Evolutionary conservation across 169 alveolate genomes (phyloP).

Genomic region (Babesia ovata): DNA sequence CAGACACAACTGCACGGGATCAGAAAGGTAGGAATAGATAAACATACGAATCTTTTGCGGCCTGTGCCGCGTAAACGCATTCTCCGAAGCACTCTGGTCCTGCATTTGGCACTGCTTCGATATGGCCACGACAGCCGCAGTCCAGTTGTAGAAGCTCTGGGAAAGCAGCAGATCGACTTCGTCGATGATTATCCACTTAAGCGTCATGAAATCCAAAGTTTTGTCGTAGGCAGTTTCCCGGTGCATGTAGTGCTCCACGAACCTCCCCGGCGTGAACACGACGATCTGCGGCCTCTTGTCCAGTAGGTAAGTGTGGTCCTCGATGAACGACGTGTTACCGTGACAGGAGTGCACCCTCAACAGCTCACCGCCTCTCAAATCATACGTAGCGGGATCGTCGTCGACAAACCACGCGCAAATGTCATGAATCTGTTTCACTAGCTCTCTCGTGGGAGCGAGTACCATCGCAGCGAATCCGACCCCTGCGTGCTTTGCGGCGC

Average conservation of each 20-base stretch:
- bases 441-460: slow-evolving; percentile 92
- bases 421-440: slow-evolving; percentile 89
- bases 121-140: slow-evolving; percentile 22
- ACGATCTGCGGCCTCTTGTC: slow-evolving; percentile 55
- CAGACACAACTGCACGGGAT: slow-evolving; percentile 54
- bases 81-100: neutral
- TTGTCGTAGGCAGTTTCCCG: slow-evolving; percentile 9
- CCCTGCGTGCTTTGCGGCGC: slow-evolving; percentile 2
- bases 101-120: slow-evolving; percentile 12
- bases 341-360: slow-evolving; percentile 36
- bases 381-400: slow-evolving; percentile 19
- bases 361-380: slow-evolving; percentile 35
- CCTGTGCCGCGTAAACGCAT: neutral
- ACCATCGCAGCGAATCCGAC: slow-evolving; percentile 62
- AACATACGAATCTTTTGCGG: slow-evolving; percentile 60
- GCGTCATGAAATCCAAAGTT: slow-evolving; percentile 7
- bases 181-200: slow-evolving; percentile 65
- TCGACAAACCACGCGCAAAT: slow-evolving; percentile 49
- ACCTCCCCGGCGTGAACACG: slow-evolving; percentile 54
- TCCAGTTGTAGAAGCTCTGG: slow-evolving; percentile 57
- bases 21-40: neutral
- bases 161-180: slow-evolving; percentile 55
- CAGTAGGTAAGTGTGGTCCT: slow-evolving; percentile 36
- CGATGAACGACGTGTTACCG: slow-evolving; percentile 54
- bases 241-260: slow-evolving; percentile 47